Conservation (phyloP, 2,329 filamentous ascomycete genomes). For the Shiraia bambusicola region DNA sequence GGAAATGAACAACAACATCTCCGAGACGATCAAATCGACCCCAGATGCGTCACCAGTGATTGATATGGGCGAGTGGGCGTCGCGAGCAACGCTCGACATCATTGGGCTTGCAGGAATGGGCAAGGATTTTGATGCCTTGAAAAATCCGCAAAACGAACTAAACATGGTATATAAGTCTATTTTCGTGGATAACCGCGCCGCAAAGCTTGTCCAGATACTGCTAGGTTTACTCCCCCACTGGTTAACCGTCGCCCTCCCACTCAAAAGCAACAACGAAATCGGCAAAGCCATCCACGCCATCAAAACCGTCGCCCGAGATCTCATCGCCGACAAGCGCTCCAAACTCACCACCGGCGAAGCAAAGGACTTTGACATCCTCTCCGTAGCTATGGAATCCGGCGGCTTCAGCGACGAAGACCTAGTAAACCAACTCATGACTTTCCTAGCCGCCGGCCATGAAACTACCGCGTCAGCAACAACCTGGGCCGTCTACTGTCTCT, state of each 20-base stretch:
- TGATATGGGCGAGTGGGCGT: slow-evolving; percentile 50
- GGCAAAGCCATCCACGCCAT: slow-evolving; percentile 39
- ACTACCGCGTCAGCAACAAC: slow-evolving; percentile 57
- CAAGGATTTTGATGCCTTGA: slow-evolving; percentile 56
- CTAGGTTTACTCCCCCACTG: slow-evolving; percentile 63
- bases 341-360: slow-evolving; percentile 50
- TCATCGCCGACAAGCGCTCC: slow-evolving; percentile 71
- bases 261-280: slow-evolving; percentile 63
- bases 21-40: slow-evolving; percentile 24
- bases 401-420: slow-evolving; percentile 76
- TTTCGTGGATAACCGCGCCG: slow-evolving; percentile 52
- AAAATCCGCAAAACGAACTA: slow-evolving; percentile 55
- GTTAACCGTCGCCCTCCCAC: slow-evolving; percentile 64
- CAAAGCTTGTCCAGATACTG: slow-evolving; percentile 60
- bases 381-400: slow-evolving; percentile 74
- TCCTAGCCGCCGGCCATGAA: slow-evolving; percentile 70
- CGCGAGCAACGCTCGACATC: slow-evolving; percentile 59
- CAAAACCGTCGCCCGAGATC: slow-evolving; percentile 64
- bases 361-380: slow-evolving; percentile 71
- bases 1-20: slow-evolving; percentile 46
- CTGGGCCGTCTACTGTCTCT: slow-evolving; percentile 58
- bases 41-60: slow-evolving; percentile 38
- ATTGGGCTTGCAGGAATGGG: slow-evolving; percentile 61
- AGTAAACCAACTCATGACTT: slow-evolving; percentile 89
- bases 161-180: slow-evolving; percentile 55